A percentile compares a stretch with the other conserved stretches of the same genome.
Evolutionary conservation across 495 filamentous ascomycete species (phyloP).

Genomic region (Cryomyces minteri): DNA sequence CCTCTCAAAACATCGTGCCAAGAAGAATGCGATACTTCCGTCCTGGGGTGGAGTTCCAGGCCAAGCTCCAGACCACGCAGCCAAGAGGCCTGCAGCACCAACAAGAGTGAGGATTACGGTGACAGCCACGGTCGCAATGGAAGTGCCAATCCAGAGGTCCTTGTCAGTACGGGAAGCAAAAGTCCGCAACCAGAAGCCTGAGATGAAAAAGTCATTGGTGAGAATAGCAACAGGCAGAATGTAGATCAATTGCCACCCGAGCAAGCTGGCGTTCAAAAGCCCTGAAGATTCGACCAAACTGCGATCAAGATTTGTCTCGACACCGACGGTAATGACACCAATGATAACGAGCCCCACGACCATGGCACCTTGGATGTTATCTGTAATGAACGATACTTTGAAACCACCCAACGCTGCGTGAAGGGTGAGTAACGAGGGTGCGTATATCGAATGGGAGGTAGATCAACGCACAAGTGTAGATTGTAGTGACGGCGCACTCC

Average conservation of each 20-base stretch:
- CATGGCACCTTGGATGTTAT: slow-evolving; percentile 61
- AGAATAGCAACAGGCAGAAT: slow-evolving; percentile 58
- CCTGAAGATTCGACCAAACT: slow-evolving; percentile 41
- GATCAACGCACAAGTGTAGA: slow-evolving; percentile 48
- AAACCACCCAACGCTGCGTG: slow-evolving; percentile 35
- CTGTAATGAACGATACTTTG: slow-evolving; percentile 58
- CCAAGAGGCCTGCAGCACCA: slow-evolving; percentile 47
- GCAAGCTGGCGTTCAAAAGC: slow-evolving; percentile 34
- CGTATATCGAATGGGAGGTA: background rate
- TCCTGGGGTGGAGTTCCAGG: slow-evolving; percentile 31
- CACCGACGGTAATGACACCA: slow-evolving; percentile 52
- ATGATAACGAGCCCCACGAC: slow-evolving; percentile 49
- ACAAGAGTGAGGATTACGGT: slow-evolving; percentile 47
- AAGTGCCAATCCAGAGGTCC: slow-evolving; percentile 51
- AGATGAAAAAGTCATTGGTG: slow-evolving; percentile 65
- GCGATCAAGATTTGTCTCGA: slow-evolving; percentile 48
- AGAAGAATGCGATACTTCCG: slow-evolving; percentile 54
- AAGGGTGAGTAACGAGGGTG: background rate
- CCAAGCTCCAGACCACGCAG: slow-evolving; percentile 50
- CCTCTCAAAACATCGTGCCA: too few species aligned
- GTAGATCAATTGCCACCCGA: slow-evolving; percentile 64
- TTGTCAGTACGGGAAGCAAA: slow-evolving; percentile 60
- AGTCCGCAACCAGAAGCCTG: slow-evolving; percentile 64
- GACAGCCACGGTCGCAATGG: slow-evolving; percentile 40
- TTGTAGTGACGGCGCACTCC: slow-evolving; percentile 50